These are phyloP conservation scores for Pythium brassicae DNA, from an alignment of 352 stramenopile genomes.

Conservation along the genomic window DNA sequence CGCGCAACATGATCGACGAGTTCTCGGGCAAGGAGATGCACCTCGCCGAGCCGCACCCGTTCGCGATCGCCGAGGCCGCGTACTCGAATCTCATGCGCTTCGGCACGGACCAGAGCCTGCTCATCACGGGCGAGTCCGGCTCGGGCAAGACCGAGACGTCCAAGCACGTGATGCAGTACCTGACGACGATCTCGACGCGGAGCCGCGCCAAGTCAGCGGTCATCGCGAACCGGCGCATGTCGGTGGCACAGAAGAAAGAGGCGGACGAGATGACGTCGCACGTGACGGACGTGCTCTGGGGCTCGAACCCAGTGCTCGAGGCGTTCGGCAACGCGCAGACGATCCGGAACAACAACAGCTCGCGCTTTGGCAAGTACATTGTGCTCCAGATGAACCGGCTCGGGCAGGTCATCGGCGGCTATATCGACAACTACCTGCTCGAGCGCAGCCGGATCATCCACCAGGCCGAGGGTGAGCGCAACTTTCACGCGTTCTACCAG, in stretches of 20 bases:
- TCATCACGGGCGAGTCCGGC: slow-evolving; percentile 83
- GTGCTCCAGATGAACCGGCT: slow-evolving; percentile 82
- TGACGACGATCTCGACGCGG: slow-evolving; percentile 83
- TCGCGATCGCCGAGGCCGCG: slow-evolving; percentile 78
- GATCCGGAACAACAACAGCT: slow-evolving; percentile 86
- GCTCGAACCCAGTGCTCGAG: slow-evolving; percentile 80
- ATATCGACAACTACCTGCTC: slow-evolving; percentile 90
- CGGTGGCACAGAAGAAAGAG: slow-evolving; percentile 67
- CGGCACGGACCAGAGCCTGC: slow-evolving; percentile 76
- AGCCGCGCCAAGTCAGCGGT: slow-evolving; percentile 60
- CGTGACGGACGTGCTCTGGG: slow-evolving; percentile 75
- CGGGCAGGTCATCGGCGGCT: slow-evolving; percentile 75
- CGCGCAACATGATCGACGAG: slow-evolving; percentile 64
- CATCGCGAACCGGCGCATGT: slow-evolving; percentile 77
- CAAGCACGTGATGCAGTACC: slow-evolving; percentile 95
- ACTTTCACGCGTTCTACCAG: slow-evolving; percentile 95
- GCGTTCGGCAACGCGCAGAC: slow-evolving; percentile 85
- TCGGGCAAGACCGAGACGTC: slow-evolving; percentile 95
- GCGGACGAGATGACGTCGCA: slow-evolving; percentile 63
- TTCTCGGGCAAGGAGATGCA: slow-evolving; percentile 83
- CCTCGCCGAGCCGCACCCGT: slow-evolving; percentile 78
- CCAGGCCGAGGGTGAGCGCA: slow-evolving; percentile 86
- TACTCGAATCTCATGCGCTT: slow-evolving; percentile 91
- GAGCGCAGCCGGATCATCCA: slow-evolving; percentile 88
- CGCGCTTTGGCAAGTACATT: slow-evolving; percentile 86